Conservation (phyloP, 495 filamentous ascomycete genomes). For the Hypoxylon lenormandii region DNA sequence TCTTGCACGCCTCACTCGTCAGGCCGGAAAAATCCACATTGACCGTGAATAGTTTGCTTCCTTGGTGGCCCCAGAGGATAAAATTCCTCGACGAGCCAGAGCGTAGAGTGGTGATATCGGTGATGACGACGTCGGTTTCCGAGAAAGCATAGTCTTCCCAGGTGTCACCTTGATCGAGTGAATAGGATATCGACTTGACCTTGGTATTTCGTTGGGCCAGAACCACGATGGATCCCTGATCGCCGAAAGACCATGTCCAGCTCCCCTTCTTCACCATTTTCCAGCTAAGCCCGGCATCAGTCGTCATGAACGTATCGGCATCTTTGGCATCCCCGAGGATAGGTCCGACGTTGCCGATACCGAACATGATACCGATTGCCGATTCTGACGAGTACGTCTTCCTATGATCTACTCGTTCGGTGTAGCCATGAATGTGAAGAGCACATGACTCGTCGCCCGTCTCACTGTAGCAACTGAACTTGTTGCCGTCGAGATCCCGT, state of each 20-base stretch:
- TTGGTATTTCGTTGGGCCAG: slow-evolving; percentile 71
- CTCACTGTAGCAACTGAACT: slow-evolving; percentile 72
- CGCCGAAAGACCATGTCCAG: slow-evolving; percentile 93
- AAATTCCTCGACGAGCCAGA: slow-evolving; percentile 90
- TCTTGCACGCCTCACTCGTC: slow-evolving; percentile 72
- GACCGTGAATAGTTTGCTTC: slow-evolving; percentile 70
- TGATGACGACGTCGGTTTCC: slow-evolving; percentile 73
- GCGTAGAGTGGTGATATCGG: slow-evolving; percentile 86
- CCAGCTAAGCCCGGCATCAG: slow-evolving; percentile 91
- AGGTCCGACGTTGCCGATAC: slow-evolving; percentile 87
- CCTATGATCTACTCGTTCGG: slow-evolving; percentile 79
- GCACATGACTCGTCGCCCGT: slow-evolving; percentile 74
- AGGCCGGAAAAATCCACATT: slow-evolving; percentile 90
- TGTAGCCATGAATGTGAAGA: slow-evolving; percentile 93
- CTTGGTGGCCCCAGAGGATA: slow-evolving; percentile 81
- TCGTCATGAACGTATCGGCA: slow-evolving; percentile 86
- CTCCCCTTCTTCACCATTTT: slow-evolving; percentile 81
- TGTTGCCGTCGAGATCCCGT: slow-evolving; percentile 75
- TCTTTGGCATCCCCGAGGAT: slow-evolving; percentile 69
- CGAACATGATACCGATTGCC: slow-evolving; percentile 92
- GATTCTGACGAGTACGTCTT: slow-evolving; percentile 88
- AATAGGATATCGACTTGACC: slow-evolving; percentile 79
- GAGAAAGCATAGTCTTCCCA: slow-evolving; percentile 83
- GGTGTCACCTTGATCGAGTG: slow-evolving; percentile 78
- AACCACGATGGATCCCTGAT: slow-evolving; percentile 90